A percentile compares a stretch with the other conserved stretches of the same genome.
phyloP scores from a whole-genome alignment of 345 rosid species.

The Eucalyptus tenuipes region DNA sequence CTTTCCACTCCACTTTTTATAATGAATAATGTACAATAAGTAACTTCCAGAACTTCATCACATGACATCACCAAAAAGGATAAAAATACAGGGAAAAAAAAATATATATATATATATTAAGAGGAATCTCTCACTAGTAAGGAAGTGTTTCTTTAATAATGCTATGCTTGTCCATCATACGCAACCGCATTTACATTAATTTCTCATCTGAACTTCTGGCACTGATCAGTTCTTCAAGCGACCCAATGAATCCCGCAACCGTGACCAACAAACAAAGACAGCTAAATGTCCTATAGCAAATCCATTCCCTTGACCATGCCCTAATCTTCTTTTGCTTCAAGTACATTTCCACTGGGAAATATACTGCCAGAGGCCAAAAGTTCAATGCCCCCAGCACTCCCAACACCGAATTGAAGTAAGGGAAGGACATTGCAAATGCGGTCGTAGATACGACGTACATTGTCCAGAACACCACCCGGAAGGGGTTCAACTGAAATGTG shows the following conservation, averaged over 20 bases:
- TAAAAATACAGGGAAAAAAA: background rate
- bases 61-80: background rate
- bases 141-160: background rate
- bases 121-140: background rate
- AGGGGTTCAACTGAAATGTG: background rate
- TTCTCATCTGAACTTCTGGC: constrained; percentile 17
- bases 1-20: background rate
- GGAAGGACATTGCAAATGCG: background rate
- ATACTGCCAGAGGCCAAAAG: constrained; percentile 2
- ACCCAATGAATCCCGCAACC: constrained; percentile 39
- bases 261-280: constrained; percentile 21
- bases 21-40: background rate
- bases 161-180: background rate
- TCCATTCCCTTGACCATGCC: background rate
- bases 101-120: background rate
- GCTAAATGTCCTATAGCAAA: constrained; percentile 8
- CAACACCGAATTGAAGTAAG: constrained; percentile 2
- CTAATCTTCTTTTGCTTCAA: background rate
- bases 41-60: background rate
- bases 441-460: background rate
- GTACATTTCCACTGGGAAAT: constrained; percentile 6
- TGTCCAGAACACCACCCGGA: background rate
- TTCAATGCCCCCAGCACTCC: background rate
- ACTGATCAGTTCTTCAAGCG: constrained; percentile 37
- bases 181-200: background rate